Base-by-base conservation (phyloP, 2,329 filamentous ascomycete genomes). In the Thyridium curvatum region DNA sequence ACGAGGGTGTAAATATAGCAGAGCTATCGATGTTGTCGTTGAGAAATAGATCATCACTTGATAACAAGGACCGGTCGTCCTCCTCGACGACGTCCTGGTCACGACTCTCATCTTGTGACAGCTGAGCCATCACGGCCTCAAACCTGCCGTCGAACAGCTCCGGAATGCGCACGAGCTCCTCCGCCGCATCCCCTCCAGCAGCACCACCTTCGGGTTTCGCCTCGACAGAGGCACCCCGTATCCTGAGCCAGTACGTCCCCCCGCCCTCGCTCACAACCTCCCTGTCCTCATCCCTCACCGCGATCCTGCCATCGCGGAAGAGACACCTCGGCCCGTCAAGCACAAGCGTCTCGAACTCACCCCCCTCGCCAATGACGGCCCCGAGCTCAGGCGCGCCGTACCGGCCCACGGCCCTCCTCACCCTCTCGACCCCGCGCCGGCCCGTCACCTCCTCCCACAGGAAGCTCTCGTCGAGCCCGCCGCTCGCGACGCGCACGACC, bases 261-360 rank as follows among this genome's bases (percentile, higher is more conserved):
- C 86, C 90, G 31, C 84, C 85, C 48, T 86, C 85, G 30, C 60
- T 64, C 6, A 84, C 68, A 5, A 79, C 61, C 37, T 63, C 64
- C 41, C 65, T 71, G 41, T 72, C 71, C 4, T 60, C 58, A 2
- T 77, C 71, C 0, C 64, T 64, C 26, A 96, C 66, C 32, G 69
- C 65, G 45, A 97, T 84, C 37, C 71, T 75, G 2, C 13, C 16
- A 47, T 72, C 75, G 62, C 76, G 83, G 72, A 93, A 96, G 43
- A 96, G 58, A 36, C 66, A 65, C 1, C 54, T 52, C 8, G 91
- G 91, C 10, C 91, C 93, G 60, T 89, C 79, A 29, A 97, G 55
- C 33, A 93, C 88, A 38, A 97, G 66, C 21, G 89, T 97, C 72
- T 97, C 93, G 60, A 94, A 97, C 66, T 97, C 93, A 4, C 93